A percentile compares a stretch with the other conserved stretches of the same genome.
Evolutionary conservation across 2,329 filamentous ascomycete species (phyloP).

Genomic region (Fusarium irregulare): DNA sequence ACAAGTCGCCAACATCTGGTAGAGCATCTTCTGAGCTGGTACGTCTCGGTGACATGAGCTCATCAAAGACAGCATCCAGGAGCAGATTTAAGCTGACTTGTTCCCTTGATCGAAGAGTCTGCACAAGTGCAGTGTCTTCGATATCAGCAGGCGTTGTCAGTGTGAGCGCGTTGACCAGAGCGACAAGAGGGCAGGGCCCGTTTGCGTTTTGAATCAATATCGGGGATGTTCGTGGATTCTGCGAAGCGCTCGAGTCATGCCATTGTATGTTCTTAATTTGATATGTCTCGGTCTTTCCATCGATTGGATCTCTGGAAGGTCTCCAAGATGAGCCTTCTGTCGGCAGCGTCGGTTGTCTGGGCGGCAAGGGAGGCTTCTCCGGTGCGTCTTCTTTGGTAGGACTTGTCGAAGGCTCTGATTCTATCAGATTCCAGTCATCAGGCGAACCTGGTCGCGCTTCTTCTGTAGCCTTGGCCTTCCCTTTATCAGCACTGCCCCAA

Average conservation of each 20-base stretch:
- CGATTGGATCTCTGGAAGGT: conserved; percentile 56
- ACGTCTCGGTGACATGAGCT: conserved; percentile 83
- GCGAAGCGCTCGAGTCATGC: conserved; percentile 71
- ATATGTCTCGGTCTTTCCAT: conserved; percentile 79
- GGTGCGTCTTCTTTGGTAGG: conserved; percentile 17
- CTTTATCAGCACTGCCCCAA: conserved; percentile 54
- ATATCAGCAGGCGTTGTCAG: conserved; percentile 77
- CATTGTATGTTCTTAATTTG: conserved; percentile 92
- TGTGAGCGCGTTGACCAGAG: conserved; percentile 90
- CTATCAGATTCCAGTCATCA: conserved; percentile 66
- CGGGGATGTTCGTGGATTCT: conserved; percentile 80
- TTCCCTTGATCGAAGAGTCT: conserved; percentile 81
- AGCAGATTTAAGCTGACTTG: conserved; percentile 88
- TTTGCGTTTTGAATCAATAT: conserved; percentile 94
- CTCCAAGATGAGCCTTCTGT: conserved; percentile 49
- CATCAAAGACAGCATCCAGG: conserved; percentile 90
- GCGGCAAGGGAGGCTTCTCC: conserved; percentile 54
- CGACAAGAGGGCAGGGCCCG: conserved; percentile 91
- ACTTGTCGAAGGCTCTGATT: conserved; percentile 52
- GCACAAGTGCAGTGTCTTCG: conserved; percentile 76
- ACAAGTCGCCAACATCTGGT: conserved; percentile 89
- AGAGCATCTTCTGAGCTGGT: conserved; percentile 72
- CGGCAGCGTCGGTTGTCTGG: conserved; percentile 45
- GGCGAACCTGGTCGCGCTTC: conserved; percentile 37
- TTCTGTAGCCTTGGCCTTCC: conserved; percentile 53